Evolutionary conservation across 2,329 filamentous ascomycete genomes (phyloP), one percentile per base, ranked within the genome.

Genomic region (Colletotrichum magnum): DNA sequence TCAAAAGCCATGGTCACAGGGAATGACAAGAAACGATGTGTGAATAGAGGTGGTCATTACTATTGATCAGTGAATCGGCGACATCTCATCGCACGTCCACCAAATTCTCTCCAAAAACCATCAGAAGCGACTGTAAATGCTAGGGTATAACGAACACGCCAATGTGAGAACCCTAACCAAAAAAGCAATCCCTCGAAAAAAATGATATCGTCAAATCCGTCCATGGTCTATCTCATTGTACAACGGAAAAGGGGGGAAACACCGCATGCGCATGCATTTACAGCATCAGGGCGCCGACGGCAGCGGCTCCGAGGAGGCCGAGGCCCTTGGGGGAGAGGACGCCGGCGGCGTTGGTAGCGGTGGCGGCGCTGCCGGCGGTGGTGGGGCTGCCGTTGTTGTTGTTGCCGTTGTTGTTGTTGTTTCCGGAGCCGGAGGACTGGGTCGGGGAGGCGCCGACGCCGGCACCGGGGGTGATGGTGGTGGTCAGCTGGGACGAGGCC

Each of bases 401-500:
- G 50, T 58, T 50, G 61, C 18, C 26, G 60, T 52, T 48, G 47
- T 56, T 45, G 50, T 58, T 50, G 41, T 58, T 53, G 58, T 32
- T 58, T 61, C 2, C 18, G 53, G 48, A 43, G 60, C 41, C 28
- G 47, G 50, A 51, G 50, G 58, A 64, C 32, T 51, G 61, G 2
- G 69, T 71, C 4, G 68, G 68, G n/a, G 59, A 64, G n/a, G 68
- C 24, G 7, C 54, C 56, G 10, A 39, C 24, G 60, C 58, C 60
- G 47, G 61, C 70, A 65, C 59, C 62, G n/a, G 57, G 53, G 18
- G 48, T 60, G 58, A 70, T 63, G 61, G 71, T 70, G 43, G 71
- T 72, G 16, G 71, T 73, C 58, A 73, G 64, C 62, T 73, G 66
- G 48, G 57, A 58, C 21, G 68, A 57, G 50, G 53, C 41, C 26